These are phyloP conservation scores for Dioszegia hungarica DNA, from an alignment of 768 basidiomycete species.

Conservation along the genomic window DNA sequence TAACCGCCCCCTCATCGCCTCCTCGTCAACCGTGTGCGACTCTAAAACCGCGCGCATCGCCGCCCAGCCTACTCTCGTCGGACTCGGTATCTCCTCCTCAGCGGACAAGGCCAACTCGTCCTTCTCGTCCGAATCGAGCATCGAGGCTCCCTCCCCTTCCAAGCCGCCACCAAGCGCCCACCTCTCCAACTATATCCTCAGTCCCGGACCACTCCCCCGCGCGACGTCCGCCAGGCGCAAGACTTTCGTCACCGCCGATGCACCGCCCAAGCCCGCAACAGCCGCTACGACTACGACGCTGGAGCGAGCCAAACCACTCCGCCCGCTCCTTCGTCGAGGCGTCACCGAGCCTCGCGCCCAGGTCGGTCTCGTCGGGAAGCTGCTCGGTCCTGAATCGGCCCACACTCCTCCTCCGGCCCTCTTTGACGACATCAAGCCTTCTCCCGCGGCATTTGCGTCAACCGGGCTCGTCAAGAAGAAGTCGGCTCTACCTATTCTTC, in stretches of 20 bases:
- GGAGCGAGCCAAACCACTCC: not conserved
- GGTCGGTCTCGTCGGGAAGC: not conserved
- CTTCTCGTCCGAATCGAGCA: slow-evolving; percentile 3
- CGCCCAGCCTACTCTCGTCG: not conserved
- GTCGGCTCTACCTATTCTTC: slow-evolving; percentile 19
- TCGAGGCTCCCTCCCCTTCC: slow-evolving; percentile 37
- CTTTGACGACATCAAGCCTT: slow-evolving; percentile 38
- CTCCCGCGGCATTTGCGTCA: slow-evolving; percentile 50
- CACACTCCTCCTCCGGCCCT: slow-evolving; percentile 25
- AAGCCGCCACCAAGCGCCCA: not conserved
- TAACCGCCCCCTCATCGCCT: not conserved
- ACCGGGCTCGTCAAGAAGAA: slow-evolving; percentile 51
- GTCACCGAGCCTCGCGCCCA: slow-evolving; percentile 29
- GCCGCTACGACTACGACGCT: not conserved
- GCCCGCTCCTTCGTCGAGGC: slow-evolving; percentile 34
- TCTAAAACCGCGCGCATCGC: not conserved
- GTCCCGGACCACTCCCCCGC: not conserved
- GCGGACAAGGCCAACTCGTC: not conserved
- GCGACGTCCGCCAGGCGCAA: slow-evolving; percentile 6
- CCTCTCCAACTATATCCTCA: not conserved
- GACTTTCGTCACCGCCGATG: slow-evolving; percentile 4
- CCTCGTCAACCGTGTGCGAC: not conserved
- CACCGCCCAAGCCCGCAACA: not conserved
- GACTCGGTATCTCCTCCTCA: slow-evolving; percentile 4
- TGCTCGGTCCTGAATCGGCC: slow-evolving; percentile 8